A percentile compares a stretch with the other conserved stretches of the same genome.
Evolutionary conservation across 2,329 filamentous ascomycete genomes (phyloP).

Genomic region (Xylariaceae sp.): DNA sequence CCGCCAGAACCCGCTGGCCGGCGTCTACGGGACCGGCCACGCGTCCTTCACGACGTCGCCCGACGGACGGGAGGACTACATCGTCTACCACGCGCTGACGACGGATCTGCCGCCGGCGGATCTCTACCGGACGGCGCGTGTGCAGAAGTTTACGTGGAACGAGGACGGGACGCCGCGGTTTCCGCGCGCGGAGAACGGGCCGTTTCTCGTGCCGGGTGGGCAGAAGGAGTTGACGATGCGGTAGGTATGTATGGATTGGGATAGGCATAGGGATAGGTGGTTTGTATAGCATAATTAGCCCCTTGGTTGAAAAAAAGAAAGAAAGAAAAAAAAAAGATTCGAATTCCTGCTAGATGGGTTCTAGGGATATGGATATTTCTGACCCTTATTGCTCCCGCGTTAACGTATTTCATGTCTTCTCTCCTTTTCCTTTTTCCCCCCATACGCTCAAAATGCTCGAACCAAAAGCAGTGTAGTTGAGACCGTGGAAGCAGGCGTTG

Average conservation of each 20-base stretch:
- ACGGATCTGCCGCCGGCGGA: constrained; percentile 30
- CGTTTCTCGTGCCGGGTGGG: constrained; percentile 31
- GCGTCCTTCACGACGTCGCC: constrained; percentile 34
- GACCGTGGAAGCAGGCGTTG: no score
- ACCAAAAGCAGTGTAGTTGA: no score
- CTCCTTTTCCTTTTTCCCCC: no score
- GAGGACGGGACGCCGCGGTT: constrained; percentile 33
- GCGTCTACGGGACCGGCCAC: constrained; percentile 34
- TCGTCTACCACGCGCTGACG: constrained; percentile 35
- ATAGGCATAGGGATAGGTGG: neutral
- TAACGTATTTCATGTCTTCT: no score
- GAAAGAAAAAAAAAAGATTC: no score
- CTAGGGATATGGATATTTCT: no score
- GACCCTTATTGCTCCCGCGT: no score
- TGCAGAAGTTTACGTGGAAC: constrained; percentile 34
- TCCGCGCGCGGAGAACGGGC: constrained; percentile 32
- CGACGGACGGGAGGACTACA: constrained; percentile 31
- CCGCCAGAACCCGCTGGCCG: constrained; percentile 31
- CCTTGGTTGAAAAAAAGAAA: no score
- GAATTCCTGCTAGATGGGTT: no score
- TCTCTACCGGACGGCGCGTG: constrained; percentile 31
- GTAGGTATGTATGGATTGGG: neutral
- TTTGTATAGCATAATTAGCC: neutral
- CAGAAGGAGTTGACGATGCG: constrained; percentile 24
- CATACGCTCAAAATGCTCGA: no score